Conservation (phyloP, 257 asterid genomes). For the Fraxinus cuspidata region DNA sequence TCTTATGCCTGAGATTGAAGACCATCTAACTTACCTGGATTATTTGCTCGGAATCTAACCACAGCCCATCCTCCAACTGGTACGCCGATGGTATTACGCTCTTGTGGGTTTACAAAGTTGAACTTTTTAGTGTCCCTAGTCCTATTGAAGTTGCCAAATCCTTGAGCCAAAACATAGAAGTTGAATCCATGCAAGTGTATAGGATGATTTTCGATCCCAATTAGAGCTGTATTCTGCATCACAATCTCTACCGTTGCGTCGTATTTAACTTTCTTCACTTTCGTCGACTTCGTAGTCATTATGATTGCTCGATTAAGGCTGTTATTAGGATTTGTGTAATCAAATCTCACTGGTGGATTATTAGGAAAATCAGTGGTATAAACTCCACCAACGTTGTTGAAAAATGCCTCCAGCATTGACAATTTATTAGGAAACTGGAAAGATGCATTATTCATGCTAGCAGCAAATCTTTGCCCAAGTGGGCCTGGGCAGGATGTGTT, state of each 20-base stretch:
- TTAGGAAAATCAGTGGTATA: slow-evolving; percentile 58
- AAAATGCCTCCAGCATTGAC: slow-evolving; percentile 64
- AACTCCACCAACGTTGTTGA: slow-evolving; percentile 42
- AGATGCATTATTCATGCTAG: slow-evolving; percentile 77
- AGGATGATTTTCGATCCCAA: slow-evolving; percentile 58
- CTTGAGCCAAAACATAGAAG: slow-evolving; percentile 60
- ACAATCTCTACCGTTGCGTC: slow-evolving; percentile 52
- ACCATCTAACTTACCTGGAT: slow-evolving; percentile 41
- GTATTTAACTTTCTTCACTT: slow-evolving; percentile 48
- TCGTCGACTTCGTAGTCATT: slow-evolving; percentile 43
- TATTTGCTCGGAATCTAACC: slow-evolving; percentile 52
- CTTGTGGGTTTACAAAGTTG: slow-evolving; percentile 52
- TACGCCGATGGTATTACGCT: slow-evolving; percentile 59
- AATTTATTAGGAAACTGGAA: slow-evolving; percentile 49
- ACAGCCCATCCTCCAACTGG: slow-evolving; percentile 79
- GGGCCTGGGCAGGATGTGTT: slow-evolving; percentile 52
- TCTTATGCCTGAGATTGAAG: too few relatives aligned
- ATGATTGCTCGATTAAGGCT: slow-evolving; percentile 29
- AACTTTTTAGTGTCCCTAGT: slow-evolving; percentile 36
- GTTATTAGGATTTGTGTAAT: slow-evolving; percentile 41
- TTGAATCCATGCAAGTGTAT: slow-evolving; percentile 67
- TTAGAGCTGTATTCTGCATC: slow-evolving; percentile 57
- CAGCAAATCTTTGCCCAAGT: slow-evolving; percentile 43
- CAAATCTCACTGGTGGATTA: slow-evolving; percentile 48
- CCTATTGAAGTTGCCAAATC: slow-evolving; percentile 55